Evolutionary conservation across 345 rosid species (phyloP), one percentile per base, ranked within the genome.

Genomic region (Viola odorata): DNA sequence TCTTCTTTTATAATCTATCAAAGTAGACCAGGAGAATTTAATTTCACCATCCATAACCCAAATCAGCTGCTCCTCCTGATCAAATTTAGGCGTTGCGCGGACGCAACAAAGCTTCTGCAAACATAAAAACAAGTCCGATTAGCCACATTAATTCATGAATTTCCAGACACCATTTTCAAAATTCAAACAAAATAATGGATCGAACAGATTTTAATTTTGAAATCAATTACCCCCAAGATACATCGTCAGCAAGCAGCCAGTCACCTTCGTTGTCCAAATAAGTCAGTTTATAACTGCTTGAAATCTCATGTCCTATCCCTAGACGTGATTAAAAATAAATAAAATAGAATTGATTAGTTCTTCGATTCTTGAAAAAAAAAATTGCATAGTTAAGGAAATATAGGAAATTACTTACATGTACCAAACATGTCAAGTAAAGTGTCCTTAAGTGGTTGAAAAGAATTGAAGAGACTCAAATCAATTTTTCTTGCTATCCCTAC

Each of bases 401-500:
- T n/a, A n/a, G n/a, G 49, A 10, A 53, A 15, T 6, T 7, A 10
- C 74, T 79, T 65, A 79, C 81, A 59, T 55, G 53, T 37, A 5
- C 65, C 77, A 50, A 82, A 82, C 86, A 79, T 82, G 75, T 7
- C 23, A 41, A 70, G 41, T 67, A 79, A 68, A 64, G 80, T 50
- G 45, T 47, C 6, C 37, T 61, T 75, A 36, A 79, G 82, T 7
- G 72, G 5, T 37, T 63, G 63, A 51, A 74, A 67, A 37, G 82
- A 79, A 57, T 48, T 13, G 38, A 61, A 67, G 64, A 69, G 73
- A 67, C 61, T 68, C 14, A 77, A 44, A 57, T 82, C 73, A 51
- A 82, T 66, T 70, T 82, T 82, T 55, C 85, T 75, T 23, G 75
- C 78, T 13, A 82, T 79, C 23, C 73, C 86, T 5, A 70, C 75